Evolutionary conservation across 208 protist genomes (phyloP).

Genomic region (Crithidia thermophila): DNA sequence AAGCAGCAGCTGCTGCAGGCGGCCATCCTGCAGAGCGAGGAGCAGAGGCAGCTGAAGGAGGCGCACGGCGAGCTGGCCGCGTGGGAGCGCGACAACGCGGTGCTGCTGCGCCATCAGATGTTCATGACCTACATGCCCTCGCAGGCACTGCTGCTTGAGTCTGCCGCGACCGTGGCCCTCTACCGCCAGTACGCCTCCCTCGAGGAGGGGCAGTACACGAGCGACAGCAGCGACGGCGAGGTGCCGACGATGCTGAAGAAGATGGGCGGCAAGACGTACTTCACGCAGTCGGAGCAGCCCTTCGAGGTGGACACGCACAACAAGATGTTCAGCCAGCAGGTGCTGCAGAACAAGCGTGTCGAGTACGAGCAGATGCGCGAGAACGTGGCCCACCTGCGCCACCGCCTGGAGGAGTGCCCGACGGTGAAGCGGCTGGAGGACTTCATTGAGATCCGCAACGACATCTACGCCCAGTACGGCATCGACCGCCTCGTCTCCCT

Average conservation of each 20-base stretch:
- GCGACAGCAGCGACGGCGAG: slow-evolving; percentile 81
- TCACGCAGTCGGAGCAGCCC: slow-evolving; percentile 55
- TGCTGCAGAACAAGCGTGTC: slow-evolving; percentile 84
- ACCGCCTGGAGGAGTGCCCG: slow-evolving; percentile 53
- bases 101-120: slow-evolving; percentile 82
- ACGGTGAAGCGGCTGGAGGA: slow-evolving; percentile 58
- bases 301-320: slow-evolving; percentile 85
- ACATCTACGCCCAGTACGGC: slow-evolving; percentile 64
- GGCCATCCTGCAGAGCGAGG: slow-evolving; percentile 57
- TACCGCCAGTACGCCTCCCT: slow-evolving; percentile 85
- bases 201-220: slow-evolving; percentile 77
- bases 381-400: slow-evolving; percentile 51
- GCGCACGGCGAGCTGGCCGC: slow-evolving; percentile 76
- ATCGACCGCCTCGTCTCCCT: slow-evolving; percentile 86
- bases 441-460: slow-evolving; percentile 66
- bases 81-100: slow-evolving; percentile 83
- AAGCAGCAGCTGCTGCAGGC: slow-evolving; percentile 76
- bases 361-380: slow-evolving; percentile 86
- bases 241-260: slow-evolving; percentile 69
- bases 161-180: slow-evolving; percentile 76
- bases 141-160: slow-evolving; percentile 75
- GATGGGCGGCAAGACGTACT: slow-evolving; percentile 72
- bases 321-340: slow-evolving; percentile 89
- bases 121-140: slow-evolving; percentile 88
- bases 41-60: slow-evolving; percentile 69